Base-by-base conservation (phyloP, 495 filamentous ascomycete genomes). In the Aspergillus heteromorphus region DNA sequence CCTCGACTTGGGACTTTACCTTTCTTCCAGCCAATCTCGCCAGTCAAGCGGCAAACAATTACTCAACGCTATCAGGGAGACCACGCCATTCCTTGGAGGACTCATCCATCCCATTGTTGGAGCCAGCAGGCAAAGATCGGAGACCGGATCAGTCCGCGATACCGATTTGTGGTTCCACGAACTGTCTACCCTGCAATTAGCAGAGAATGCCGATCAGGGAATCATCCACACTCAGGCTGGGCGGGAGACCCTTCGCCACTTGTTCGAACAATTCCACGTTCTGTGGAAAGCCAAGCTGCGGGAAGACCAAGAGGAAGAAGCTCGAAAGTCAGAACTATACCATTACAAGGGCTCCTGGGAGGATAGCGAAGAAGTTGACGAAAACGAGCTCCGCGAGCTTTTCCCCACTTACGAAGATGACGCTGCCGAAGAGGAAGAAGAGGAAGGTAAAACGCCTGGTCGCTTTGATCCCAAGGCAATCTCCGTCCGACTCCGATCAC, bases 251-350 rank as follows among this genome's bases (percentile, higher is more conserved):
- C 65, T 77, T 18, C 69, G 64, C 11, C 60, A 77, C 52, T 72
- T 83, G n/a, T 82, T 92, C 41, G 77, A 87, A 36, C 69, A 71
- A 7, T 83, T 92, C 67, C 93, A 92, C 62, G 68, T 79, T 41
- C 72, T 88, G 20, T 99, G 92, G 92, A 87, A 83, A 60, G 72
- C 76, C 31, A 82, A 85, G 62, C 79, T 95, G 13, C 77, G 80
- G 30, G 75, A 83, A 23, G 91, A 95, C 56, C 84, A 88, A 63
- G 81, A 84, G 62, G 78, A 85, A 50, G 83, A 84, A 52, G 82
- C 87, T 10, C 75, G 80, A 18, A 88, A 87, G 58, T 80, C 76
- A 13, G 87, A 89, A 45, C 63, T 92, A 19, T 99, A 92, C 68
- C 84, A 83, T 11, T 96, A 90, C 69, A 80, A 80, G 58, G 92